phyloP scores from a whole-genome alignment of 805 yeast genomes.

The Candida orba region DNA sequence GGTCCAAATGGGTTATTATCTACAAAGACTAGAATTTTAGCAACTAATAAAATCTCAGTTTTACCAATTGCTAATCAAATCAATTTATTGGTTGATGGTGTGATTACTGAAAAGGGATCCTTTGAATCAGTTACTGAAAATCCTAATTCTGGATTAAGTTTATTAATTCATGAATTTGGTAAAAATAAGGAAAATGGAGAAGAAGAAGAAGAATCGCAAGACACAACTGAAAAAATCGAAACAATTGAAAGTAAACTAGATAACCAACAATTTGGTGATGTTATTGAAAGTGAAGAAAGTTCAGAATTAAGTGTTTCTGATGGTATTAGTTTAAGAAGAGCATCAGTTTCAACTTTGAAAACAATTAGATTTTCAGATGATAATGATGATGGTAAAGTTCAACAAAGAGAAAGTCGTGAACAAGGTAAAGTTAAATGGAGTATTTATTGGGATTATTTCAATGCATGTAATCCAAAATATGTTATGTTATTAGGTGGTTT shows the following conservation, averaged over 20 bases:
- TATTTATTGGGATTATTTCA: slow-evolving; percentile 76
- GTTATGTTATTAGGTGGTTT: slow-evolving; percentile 52
- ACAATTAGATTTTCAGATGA: slow-evolving; percentile 30
- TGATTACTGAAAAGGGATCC: slow-evolving; percentile 58
- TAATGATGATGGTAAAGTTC: slow-evolving; percentile 13
- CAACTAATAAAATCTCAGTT: slow-evolving; percentile 83
- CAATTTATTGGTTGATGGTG: slow-evolving; percentile 63
- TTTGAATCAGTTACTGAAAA: slow-evolving; percentile 43
- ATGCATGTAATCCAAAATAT: slow-evolving; percentile 70
- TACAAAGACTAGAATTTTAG: slow-evolving; percentile 67
- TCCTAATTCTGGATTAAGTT: slow-evolving; percentile 42
- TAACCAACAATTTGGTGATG: slow-evolving; percentile 7
- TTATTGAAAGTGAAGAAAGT: slow-evolving; percentile 19
- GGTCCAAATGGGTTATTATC: slow-evolving; percentile 75
- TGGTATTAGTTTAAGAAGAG: slow-evolving; percentile 46
- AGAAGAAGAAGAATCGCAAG: slow-evolving; percentile 19
- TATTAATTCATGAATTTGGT: slow-evolving; percentile 58
- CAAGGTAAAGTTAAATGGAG: slow-evolving; percentile 91
- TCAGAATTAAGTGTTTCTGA: slow-evolving; percentile 28
- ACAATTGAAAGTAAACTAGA: slow-evolving; percentile 11
- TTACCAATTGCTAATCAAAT: slow-evolving; percentile 67
- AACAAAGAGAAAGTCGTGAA: slow-evolving; percentile 68
- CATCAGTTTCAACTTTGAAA: slow-evolving; percentile 47
- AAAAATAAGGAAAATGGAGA: background rate
- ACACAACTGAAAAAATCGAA: slow-evolving; percentile 3